phyloP scores from a whole-genome alignment of 768 basidiomycete genomes.

The Trametes cingulata region DNA sequence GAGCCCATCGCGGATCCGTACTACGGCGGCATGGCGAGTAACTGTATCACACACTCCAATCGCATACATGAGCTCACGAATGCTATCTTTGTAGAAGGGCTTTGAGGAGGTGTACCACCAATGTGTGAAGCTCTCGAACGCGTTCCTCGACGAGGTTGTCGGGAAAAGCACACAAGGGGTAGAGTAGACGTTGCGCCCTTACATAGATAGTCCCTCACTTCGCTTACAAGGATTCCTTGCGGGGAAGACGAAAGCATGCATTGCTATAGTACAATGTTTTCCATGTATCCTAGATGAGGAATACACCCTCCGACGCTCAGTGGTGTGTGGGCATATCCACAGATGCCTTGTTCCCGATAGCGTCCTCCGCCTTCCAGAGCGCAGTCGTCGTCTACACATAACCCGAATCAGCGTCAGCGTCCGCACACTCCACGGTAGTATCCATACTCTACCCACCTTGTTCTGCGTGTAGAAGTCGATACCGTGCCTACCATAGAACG shows the following conservation, averaged over 20 bases:
- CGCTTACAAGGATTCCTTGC: too few species aligned
- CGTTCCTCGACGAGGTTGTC: conserved; percentile 71
- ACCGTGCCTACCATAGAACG: conserved; percentile 91
- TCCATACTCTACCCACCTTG: conserved; percentile 62
- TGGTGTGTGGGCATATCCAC: conserved; percentile 85
- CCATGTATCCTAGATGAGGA: conserved; percentile 1
- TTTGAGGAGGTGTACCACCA: conserved; percentile 82
- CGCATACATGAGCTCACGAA: not conserved
- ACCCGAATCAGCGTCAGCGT: not conserved
- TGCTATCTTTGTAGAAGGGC: conserved; percentile 45
- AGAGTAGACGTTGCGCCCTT: not conserved
- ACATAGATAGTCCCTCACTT: not conserved
- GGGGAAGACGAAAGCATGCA: not conserved
- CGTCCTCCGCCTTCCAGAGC: conserved; percentile 89
- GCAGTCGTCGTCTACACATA: conserved; percentile 78
- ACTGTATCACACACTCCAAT: too few species aligned
- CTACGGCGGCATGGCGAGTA: conserved; percentile 65
- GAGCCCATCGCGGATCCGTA: conserved; percentile 84
- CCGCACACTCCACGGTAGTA: not conserved
- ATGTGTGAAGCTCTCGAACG: conserved; percentile 71
- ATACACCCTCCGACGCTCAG: conserved; percentile 34
- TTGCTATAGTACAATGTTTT: conserved; percentile 14
- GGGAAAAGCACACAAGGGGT: conserved; percentile 29
- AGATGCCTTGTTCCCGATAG: conserved; percentile 74
- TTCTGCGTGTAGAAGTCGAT: conserved; percentile 96